A percentile compares a stretch with the other conserved stretches of the same genome.
Conservation (phyloP, 2,329 filamentous ascomycete genomes). For the Canariomyces notabilis region DNA sequence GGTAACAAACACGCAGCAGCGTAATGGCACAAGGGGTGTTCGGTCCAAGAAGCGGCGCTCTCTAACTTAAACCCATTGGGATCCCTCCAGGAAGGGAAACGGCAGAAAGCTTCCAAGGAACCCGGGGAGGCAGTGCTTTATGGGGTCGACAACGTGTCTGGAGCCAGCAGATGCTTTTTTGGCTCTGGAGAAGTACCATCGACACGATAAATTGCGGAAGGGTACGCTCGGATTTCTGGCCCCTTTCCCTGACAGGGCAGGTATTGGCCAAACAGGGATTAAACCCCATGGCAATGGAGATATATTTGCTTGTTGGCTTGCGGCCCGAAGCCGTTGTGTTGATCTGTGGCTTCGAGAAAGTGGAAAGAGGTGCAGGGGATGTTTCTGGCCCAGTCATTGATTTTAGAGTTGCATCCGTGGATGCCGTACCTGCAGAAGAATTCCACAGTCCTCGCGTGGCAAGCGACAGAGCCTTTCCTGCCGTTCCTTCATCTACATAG, state of each 20-base stretch:
- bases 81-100: too few species aligned
- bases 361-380: not conserved
- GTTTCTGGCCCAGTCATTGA: too few species aligned
- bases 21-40: too few species aligned
- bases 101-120: too few species aligned
- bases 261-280: conserved; percentile 12
- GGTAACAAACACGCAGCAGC: too few species aligned
- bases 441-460: not conserved
- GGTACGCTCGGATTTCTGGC: conserved; percentile 11
- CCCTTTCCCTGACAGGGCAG: conserved; percentile 18
- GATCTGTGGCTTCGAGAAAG: conserved; percentile 1
- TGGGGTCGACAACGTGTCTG: too few species aligned
- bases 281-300: not conserved
- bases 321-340: not conserved
- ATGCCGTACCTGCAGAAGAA: conserved; percentile 2
- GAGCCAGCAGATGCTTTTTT: too few species aligned
- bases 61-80: too few species aligned
- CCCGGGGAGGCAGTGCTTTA: too few species aligned
- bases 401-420: conserved; percentile 7
- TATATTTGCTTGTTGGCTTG: not conserved
- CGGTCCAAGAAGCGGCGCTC: too few species aligned
- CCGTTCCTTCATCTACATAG: not conserved
- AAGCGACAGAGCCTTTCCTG: not conserved
- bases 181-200: conserved; percentile 12
- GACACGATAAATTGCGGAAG: conserved; percentile 9